Evolutionary conservation across 495 filamentous ascomycete genomes (phyloP), one percentile per base, ranked within the genome.

Genomic region (Filosporella fistucella): DNA sequence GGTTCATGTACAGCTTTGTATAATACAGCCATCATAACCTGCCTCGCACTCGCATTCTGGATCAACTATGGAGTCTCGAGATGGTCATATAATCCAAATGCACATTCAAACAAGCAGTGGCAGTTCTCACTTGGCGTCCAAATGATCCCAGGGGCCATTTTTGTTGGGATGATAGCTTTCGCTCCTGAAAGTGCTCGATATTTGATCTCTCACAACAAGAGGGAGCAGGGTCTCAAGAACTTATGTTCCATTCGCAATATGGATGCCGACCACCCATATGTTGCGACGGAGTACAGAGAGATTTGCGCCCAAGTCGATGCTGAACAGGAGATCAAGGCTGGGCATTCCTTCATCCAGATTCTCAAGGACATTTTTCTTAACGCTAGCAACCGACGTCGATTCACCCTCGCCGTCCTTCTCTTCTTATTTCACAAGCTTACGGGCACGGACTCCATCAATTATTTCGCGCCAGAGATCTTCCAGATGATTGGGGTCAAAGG

Each of bases 301-400:
- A 89, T 94, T 63, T 82, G 83, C 61, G 84, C 86, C 0, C 82
- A 86, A 42, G 80, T 81, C 5, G 56, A 59, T 28, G 53, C 56
- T 37, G 56, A 59, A 46, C 47, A 47, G 17, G 56, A 55, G 23
- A 38, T n/a, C 28, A n/a, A n/a, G n/a, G n/a, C n/a, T n/a, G n/a
- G n/a, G n/a, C n/a, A n/a, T n/a, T n/a, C n/a, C n/a, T 72, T 82
- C 45, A 84, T 90, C 43, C 86, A 91, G 64, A 85, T 88, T 65
- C 26, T 29, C 14, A 41, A 17, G 32, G 47, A 47, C 22, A 40
- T 12, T 25, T 23, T 42, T 51, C 69, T 24, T 70, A 74, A 63
- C 21, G 58, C 16, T 13, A 21, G 35, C 7, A 38, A 38, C 21
- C 2, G 39, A 22, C 37, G 16, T 34, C 4, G 2, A 17, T 51